Conservation (phyloP, 371 early-diverging fungal genomes). For the Mucor saturninus region DNA sequence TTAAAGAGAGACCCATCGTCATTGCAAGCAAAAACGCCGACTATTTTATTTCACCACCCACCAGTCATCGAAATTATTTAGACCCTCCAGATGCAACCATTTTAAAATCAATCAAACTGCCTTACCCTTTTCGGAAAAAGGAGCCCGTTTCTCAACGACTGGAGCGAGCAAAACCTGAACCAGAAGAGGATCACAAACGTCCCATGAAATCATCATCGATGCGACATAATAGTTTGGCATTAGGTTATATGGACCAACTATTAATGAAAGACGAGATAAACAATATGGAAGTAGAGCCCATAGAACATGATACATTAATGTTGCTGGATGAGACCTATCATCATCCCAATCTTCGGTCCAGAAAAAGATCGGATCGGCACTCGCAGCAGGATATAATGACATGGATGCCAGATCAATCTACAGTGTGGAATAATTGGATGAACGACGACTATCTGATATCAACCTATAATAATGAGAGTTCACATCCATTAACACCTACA, state of each 20-base stretch:
- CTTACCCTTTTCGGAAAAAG: slow-evolving; percentile 16
- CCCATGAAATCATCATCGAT: background rate
- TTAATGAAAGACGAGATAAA: background rate
- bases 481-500: no score
- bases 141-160: slow-evolving; percentile 8
- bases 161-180: slow-evolving; percentile 2
- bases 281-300: background rate
- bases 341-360: no score
- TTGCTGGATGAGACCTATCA: no score
- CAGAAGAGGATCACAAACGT: background rate
- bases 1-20: slow-evolving; percentile 6
- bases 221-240: slow-evolving; percentile 8
- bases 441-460: no score
- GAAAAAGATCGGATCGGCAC: no score
- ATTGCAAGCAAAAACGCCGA: background rate
- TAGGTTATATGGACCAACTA: slow-evolving; percentile 16
- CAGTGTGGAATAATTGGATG: no score
- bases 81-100: slow-evolving; percentile 9
- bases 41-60: slow-evolving; percentile 14
- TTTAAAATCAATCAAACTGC: slow-evolving; percentile 6
- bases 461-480: no score
- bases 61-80: slow-evolving; percentile 3
- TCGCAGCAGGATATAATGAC: background rate
- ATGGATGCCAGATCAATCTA: no score
- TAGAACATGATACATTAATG: background rate